Conservation (phyloP, 306 rosid species). For the Carpinus fangiana region DNA sequence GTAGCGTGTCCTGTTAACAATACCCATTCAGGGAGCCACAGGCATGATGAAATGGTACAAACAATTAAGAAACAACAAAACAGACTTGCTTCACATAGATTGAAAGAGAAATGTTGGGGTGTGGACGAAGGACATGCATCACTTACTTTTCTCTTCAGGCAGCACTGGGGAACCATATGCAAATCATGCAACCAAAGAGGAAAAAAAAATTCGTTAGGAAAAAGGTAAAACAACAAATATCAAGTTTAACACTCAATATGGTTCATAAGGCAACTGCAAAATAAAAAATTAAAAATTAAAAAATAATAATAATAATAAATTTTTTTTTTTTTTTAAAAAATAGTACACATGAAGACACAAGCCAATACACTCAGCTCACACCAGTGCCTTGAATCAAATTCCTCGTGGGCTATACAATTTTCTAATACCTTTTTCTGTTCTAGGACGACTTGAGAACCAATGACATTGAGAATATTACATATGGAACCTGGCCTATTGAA, state of each 20-base stretch:
- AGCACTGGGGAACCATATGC: constrained; percentile 53
- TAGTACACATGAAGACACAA: background rate
- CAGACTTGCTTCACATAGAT: background rate
- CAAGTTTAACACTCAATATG: constrained; percentile 11
- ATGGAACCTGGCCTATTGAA: background rate
- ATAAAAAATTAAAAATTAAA: background rate
- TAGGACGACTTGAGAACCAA: background rate
- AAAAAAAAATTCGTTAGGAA: constrained; percentile 29
- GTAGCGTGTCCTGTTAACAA: background rate
- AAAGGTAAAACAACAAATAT: constrained; percentile 17
- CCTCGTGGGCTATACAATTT: background rate
- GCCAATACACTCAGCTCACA: background rate
- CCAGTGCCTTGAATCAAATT: background rate
- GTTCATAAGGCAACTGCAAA: constrained; percentile 3
- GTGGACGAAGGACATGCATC: constrained; percentile 19
- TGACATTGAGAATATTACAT: background rate
- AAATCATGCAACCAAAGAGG: constrained; percentile 52
- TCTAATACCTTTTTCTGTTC: background rate
- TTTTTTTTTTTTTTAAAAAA: too few relatives aligned
- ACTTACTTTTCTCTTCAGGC: constrained; percentile 87
- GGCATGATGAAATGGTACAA: background rate
- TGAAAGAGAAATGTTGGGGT: background rate
- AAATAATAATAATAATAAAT: too few relatives aligned
- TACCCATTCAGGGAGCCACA: too few relatives aligned
- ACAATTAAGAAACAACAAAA: background rate